Percentiles rank a stretch among this genome's conserved stretches.
Evolutionary conservation across 345 rosid genomes (phyloP).

Genomic region (Euphorbia peplus): DNA sequence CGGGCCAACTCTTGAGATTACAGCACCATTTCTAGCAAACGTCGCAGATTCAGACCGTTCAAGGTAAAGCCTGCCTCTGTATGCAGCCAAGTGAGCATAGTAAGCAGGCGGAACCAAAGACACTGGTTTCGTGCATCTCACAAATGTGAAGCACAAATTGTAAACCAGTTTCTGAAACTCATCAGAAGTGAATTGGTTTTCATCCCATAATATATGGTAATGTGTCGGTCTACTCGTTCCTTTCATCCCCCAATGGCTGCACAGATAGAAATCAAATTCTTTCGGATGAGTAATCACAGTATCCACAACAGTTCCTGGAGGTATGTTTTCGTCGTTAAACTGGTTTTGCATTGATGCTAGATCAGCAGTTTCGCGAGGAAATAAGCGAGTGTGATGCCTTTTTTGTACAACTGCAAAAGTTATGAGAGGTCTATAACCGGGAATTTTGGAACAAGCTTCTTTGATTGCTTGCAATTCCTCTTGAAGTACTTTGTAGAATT

Average conservation of each 20-base stretch:
- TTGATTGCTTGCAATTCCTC: conserved; percentile 71
- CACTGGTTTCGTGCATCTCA: conserved; percentile 89
- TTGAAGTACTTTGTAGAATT: conserved; percentile 70
- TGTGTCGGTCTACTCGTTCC: conserved; percentile 96
- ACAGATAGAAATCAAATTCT: conserved; percentile 90
- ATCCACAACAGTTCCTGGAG: conserved; percentile 92
- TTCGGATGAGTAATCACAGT: conserved; percentile 81
- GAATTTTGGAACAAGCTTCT: conserved; percentile 60
- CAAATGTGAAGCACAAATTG: conserved; percentile 83
- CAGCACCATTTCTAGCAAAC: conserved; percentile 34
- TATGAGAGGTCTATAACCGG: conserved; percentile 60
- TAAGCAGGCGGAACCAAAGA: conserved; percentile 93
- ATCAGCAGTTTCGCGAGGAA: conserved; percentile 46
- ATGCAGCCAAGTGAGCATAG: conserved; percentile 94
- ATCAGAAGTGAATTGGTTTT: conserved; percentile 83
- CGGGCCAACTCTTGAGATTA: conserved; percentile 63
- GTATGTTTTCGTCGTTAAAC: conserved; percentile 55
- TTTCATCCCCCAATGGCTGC: conserved; percentile 91
- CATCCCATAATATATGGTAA: conserved; percentile 84
- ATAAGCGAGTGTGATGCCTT: conserved; percentile 87
- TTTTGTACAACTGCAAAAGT: conserved; percentile 90
- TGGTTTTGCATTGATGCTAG: conserved; percentile 29
- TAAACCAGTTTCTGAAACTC: conserved; percentile 86
- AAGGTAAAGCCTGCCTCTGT: conserved; percentile 87
- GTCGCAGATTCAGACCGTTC: conserved; percentile 57